Evolutionary conservation across 306 rosid species (phyloP), one percentile per base, ranked within the genome.

Genomic region (Lathyrus tuberosus): DNA sequence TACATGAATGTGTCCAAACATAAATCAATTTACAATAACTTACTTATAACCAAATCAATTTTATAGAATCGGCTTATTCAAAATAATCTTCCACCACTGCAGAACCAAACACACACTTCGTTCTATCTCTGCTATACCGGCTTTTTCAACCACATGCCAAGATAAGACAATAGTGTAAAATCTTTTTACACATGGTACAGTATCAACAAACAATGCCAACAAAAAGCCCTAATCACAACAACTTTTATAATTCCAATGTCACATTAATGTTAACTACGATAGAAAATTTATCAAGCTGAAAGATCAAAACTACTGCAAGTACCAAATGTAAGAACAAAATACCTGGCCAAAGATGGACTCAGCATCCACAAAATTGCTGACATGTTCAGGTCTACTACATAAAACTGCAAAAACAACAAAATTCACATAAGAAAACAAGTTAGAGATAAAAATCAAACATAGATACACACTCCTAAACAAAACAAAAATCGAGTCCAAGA

Each of bases 321-420:
- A 77, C 61, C 5, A 60, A 15, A 60, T 46, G 51, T 20, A 52
- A 41, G 51, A 64, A 58, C 11, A 69, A 61, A 38, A 53, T 82
- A 95, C 99, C 87, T 75, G 91, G 71, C 99, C 95, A 56, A 88
- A 95, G 69, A 95, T 74, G 37, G 97, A 88, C 35, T 84, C 88
- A 5, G 92, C 91, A 65, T 95, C 95, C 70, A 91, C 82, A 62
- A 95, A 91, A 87, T 86, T 89, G 89, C 99, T 88, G 16, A 91
- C 92, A 63, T 84, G 85, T 79, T 88, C 97, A 49, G 96, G 96
- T 83, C 97, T 89, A 72, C 97, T 81, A 84, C 88, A 87, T 37
- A 94, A 78, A 10, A 89, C 99, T 94, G 75, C 51, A 73, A 61
- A 76, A 70, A 24, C 57, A 67, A 58, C 30, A 62, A 38, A 38